Percentiles rank a stretch among this genome's conserved stretches.
Evolutionary conservation across 768 basidiomycete species (phyloP).

Genomic region (Tephrocybe sp.): DNA sequence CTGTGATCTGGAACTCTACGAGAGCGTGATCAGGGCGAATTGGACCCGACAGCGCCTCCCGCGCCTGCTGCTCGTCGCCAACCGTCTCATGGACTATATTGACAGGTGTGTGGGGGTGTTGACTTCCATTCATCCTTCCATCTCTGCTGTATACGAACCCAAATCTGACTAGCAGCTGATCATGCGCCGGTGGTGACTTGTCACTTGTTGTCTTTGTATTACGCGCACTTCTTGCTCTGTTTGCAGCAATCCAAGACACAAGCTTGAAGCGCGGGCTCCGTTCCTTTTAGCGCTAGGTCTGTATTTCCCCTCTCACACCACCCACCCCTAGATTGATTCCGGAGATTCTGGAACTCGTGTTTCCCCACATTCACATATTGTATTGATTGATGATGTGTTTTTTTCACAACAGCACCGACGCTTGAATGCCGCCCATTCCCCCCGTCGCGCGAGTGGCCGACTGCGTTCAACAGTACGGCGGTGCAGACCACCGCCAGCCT

Average conservation of each 20-base stretch:
- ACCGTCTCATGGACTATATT: conserved; percentile 62
- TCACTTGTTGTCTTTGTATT: no score
- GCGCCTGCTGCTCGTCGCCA: conserved; percentile 58
- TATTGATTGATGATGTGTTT: neutral
- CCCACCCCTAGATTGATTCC: conserved; percentile 4
- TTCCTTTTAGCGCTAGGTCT: conserved; percentile 53
- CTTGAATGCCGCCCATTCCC: conserved; percentile 50
- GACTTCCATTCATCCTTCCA: conserved; percentile 4
- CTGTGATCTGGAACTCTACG: conserved; percentile 71
- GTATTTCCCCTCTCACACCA: conserved; percentile 22
- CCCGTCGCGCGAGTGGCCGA: conserved; percentile 43
- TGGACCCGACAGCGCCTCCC: conserved; percentile 47
- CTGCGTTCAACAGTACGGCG: conserved; percentile 67
- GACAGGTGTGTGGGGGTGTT: conserved; percentile 47
- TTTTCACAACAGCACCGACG: conserved; percentile 38
- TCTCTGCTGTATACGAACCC: neutral
- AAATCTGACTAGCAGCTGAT: no score
- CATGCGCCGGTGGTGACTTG: no score
- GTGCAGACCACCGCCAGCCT: conserved; percentile 43
- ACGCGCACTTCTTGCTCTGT: neutral
- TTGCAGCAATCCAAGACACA: conserved; percentile 50
- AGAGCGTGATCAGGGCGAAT: conserved; percentile 59
- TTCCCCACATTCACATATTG: no score
- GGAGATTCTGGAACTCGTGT: neutral
- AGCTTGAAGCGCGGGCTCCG: conserved; percentile 49